phyloP scores from a whole-genome alignment of 495 filamentous ascomycete species.

The Penicilliopsis zonata region DNA sequence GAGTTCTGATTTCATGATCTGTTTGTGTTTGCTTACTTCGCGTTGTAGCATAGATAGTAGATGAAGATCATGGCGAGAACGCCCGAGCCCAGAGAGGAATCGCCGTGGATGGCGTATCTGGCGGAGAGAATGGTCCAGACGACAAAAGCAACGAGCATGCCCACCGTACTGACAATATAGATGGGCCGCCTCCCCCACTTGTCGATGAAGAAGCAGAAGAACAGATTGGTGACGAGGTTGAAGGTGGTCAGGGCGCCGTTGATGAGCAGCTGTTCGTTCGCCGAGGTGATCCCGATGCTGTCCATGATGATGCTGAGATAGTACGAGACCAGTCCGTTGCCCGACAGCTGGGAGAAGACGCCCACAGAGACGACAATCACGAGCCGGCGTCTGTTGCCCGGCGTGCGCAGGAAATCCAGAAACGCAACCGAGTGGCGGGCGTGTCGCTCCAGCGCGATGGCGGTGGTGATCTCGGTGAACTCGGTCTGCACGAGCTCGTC shows the following conservation, averaged over 20 bases:
- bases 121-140: constrained; percentile 48
- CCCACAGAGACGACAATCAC: constrained; percentile 45
- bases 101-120: constrained; percentile 34
- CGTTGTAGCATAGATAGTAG: constrained; percentile 44
- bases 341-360: constrained; percentile 50
- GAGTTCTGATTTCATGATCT: too few species aligned
- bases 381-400: constrained; percentile 56
- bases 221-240: constrained; percentile 38
- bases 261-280: constrained; percentile 32
- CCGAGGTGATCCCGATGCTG: constrained; percentile 39
- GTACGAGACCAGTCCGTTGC: constrained; percentile 57
- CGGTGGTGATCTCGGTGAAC: constrained; percentile 21
- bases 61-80: constrained; percentile 50
- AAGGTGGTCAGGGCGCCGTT: constrained; percentile 16
- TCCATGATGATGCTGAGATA: constrained; percentile 45
- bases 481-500: constrained; percentile 19
- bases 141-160: constrained; percentile 47
- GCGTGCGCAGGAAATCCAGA: constrained; percentile 50
- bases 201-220: constrained; percentile 47
- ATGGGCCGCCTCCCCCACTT: constrained; percentile 45
- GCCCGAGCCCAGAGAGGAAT: constrained; percentile 30
- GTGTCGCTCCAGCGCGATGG: constrained; percentile 23
- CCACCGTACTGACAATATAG: constrained; percentile 44
- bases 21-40: too few species aligned
- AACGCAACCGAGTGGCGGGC: constrained; percentile 21